Base-by-base conservation (phyloP, 2,329 filamentous ascomycete species). In the Aspergillus sp. region DNA sequence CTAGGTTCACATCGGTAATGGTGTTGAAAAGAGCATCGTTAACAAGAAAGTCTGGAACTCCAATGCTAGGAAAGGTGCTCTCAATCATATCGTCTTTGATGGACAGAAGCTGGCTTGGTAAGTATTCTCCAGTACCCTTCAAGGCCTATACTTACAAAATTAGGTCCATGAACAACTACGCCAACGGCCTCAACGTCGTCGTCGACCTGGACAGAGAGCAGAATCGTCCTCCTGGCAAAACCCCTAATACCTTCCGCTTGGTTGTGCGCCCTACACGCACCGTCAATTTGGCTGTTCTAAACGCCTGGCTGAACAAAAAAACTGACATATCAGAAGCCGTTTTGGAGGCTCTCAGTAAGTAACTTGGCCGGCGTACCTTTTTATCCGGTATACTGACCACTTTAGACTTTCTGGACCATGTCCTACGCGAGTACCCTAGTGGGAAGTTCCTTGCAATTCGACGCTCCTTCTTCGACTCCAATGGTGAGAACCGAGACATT, bases 61-160 rank as follows among this genome's bases (percentile, higher is more conserved):
- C 0, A 79, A 83, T 1, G 76, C 79, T 0, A 83, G 93, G 7
- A 85, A 90, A 73, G 77, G 78, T 3, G 78, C 93, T 1, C 79
- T 81, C 2, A 76, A 79, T 2, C 80, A 81, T 47, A 92, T 89
- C 85, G 85, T 97, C 59, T 93, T 87, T 69, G 93, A 98, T 78
- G 91, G 92, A 30, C 89, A 89, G 71, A 92, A 90, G 75, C 83
- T 99, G 51, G 93, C 92, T 17, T 99, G 95, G 94, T 91, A 80
- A 70, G 80, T 61, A 64, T 72, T 53, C 7, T 3, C 47, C 1
- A 9, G 13, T 73, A 50, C 46, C 17, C 48, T 77, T 73, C 81
- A 79, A 11, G 77, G 28, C 25, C 17, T 17, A 28, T 48, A 62
- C 63, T 72, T 59, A 72, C 23, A 11, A 13, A 5, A 50, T 11